Evolutionary conservation across 805 yeast species (phyloP).

Genomic region (Wickerhamomyces chaumierensis): DNA sequence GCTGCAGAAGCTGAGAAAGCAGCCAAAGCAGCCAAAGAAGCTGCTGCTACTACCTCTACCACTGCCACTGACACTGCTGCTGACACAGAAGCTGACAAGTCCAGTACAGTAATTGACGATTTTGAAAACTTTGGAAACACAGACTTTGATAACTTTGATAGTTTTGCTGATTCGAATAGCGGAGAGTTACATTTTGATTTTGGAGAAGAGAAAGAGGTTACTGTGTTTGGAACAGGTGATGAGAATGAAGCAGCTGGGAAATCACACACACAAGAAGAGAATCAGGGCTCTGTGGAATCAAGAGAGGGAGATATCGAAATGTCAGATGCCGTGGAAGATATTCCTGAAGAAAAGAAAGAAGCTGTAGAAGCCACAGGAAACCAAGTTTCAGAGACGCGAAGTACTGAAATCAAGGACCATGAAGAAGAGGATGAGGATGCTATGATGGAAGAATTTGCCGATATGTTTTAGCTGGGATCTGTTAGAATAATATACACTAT

Average conservation of each 20-base stretch:
- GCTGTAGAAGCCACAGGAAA: too few relatives aligned
- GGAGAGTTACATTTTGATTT: neutral
- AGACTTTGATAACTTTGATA: conserved; percentile 23
- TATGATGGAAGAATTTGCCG: neutral
- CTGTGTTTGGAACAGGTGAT: neutral
- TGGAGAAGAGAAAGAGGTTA: neutral
- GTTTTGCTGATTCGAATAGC: conserved; percentile 5
- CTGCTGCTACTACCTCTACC: conserved; percentile 2
- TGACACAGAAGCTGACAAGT: neutral
- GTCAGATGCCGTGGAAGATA: too few relatives aligned
- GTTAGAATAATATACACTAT: too few relatives aligned
- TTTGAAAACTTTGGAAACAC: conserved; percentile 16
- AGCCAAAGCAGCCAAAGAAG: neutral
- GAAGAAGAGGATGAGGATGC: conserved; percentile 1
- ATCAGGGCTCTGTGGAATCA: too few relatives aligned
- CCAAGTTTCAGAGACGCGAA: too few relatives aligned
- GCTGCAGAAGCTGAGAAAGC: neutral
- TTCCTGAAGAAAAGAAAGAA: too few relatives aligned
- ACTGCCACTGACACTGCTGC: conserved; percentile 1
- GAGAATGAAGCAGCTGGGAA: too few relatives aligned
- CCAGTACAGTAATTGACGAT: conserved; percentile 1
- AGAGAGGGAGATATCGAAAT: too few relatives aligned
- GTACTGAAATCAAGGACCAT: too few relatives aligned
- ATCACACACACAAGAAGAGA: too few relatives aligned
- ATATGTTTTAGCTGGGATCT: too few relatives aligned